Conservation (phyloP, 1,139 yeast genomes). For the Candida mesenterica region DNA sequence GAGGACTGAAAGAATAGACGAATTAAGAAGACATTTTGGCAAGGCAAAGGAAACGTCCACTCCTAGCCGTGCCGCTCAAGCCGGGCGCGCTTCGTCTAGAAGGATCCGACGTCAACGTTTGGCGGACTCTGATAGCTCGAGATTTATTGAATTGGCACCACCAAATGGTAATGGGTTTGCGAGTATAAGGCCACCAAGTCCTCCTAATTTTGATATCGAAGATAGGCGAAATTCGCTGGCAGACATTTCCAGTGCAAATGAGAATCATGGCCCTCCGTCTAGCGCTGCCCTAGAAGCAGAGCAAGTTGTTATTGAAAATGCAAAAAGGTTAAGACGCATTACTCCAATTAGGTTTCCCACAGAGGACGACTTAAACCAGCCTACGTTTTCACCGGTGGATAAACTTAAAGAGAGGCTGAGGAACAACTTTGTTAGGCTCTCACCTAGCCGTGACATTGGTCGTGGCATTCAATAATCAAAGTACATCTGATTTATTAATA, state of each 20-base stretch:
- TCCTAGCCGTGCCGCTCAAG: conserved; percentile 1
- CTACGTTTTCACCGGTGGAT: conserved; percentile 34
- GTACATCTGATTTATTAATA: too few species aligned
- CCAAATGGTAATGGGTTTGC: conserved; percentile 5
- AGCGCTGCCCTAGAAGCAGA: conserved; percentile 16
- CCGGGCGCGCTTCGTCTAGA: not conserved
- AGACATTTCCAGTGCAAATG: conserved; percentile 3
- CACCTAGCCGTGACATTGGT: conserved; percentile 10
- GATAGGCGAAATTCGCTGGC: conserved; percentile 3
- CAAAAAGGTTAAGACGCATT: conserved; percentile 36
- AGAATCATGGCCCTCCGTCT: conserved; percentile 6
- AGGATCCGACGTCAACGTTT: not conserved
- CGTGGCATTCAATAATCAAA: too few species aligned
- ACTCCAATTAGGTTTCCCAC: conserved; percentile 42
- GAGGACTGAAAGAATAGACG: conserved; percentile 34
- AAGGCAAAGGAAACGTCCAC: conserved; percentile 21
- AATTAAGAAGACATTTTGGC: conserved; percentile 35
- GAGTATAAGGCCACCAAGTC: conserved; percentile 28
- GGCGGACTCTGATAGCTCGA: conserved; percentile 8
- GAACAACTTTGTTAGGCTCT: conserved; percentile 9
- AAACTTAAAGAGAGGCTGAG: conserved; percentile 26
- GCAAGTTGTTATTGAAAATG: conserved; percentile 31
- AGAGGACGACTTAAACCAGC: conserved; percentile 27
- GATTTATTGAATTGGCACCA: conserved; percentile 9
- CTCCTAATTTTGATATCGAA: conserved; percentile 26